Evolutionary conservation across 2,329 filamentous ascomycete species (phyloP).

Genomic region (Neoarthrinium moseri): DNA sequence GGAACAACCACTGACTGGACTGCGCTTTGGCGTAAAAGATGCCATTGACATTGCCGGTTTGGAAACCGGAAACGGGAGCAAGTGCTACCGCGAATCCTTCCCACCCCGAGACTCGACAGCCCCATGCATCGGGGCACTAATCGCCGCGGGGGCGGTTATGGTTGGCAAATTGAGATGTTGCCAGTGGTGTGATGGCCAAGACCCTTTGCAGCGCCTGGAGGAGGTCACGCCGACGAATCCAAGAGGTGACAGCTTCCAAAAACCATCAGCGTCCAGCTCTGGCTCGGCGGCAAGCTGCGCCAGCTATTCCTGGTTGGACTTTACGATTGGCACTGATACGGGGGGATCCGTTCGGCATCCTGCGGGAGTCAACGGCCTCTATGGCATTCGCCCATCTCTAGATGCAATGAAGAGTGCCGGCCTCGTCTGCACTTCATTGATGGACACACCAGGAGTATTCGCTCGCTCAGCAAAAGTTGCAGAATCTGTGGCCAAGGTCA

Average conservation of each 20-base stretch:
- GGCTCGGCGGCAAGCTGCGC: constrained; percentile 15
- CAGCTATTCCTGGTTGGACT: constrained; percentile 18
- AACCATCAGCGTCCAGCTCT: constrained; percentile 16
- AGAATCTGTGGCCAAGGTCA: constrained; percentile 5
- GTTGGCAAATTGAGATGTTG: constrained; percentile 18
- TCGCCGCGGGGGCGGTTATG: constrained; percentile 18
- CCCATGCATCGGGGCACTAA: constrained; percentile 11
- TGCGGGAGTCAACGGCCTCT: constrained; percentile 17
- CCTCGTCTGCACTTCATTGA: constrained; percentile 5
- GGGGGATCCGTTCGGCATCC: constrained; percentile 18
- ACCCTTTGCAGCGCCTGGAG: constrained; percentile 16
- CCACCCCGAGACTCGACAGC: constrained; percentile 7
- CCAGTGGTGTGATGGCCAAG: constrained; percentile 18
- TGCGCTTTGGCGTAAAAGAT: constrained; percentile 20
- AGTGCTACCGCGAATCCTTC: constrained; percentile 13
- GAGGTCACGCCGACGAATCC: constrained; percentile 18
- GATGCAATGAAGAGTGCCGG: constrained; percentile 9
- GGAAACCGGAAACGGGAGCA: constrained; percentile 15
- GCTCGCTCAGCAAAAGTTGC: constrained; percentile 13
- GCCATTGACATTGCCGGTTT: constrained; percentile 16
- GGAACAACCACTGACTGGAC: constrained; percentile 9
- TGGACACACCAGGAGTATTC: constrained; percentile 17
- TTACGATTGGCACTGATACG: constrained; percentile 18
- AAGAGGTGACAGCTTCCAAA: constrained; percentile 16
- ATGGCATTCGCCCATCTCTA: constrained; percentile 14